Evolutionary conservation across 1,284 basidiomycete genomes (phyloP).

Genomic region (Boletus smithii): DNA sequence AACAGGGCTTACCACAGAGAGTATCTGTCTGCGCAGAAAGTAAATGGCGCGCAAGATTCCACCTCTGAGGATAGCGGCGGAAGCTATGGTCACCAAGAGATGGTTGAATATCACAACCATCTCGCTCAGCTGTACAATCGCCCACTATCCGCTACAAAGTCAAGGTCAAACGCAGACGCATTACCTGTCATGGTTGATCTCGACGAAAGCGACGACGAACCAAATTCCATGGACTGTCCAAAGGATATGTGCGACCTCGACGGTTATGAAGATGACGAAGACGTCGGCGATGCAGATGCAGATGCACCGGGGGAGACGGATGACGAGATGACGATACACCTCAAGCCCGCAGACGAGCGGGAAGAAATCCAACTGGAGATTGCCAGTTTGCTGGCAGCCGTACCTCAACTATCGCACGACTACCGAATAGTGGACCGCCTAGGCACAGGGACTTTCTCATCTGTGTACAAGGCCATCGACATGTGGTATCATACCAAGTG

Average conservation of each 20-base stretch:
- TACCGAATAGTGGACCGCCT: constrained; percentile 89
- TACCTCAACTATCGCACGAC: constrained; percentile 61
- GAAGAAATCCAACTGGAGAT: constrained; percentile 80
- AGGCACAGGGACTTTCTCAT: constrained; percentile 97
- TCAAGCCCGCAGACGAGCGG: constrained; percentile 66
- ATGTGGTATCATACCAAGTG: constrained; percentile 70
- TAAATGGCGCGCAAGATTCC: constrained; percentile 26
- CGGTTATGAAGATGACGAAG: constrained; percentile 38
- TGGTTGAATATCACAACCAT: constrained; percentile 53
- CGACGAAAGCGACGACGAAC: constrained; percentile 53
- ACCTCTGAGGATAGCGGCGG: constrained; percentile 42
- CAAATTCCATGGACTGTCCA: constrained; percentile 37
- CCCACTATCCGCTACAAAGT: constrained; percentile 20
- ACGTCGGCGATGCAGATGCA: constrained; percentile 32
- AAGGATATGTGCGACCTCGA: constrained; percentile 35
- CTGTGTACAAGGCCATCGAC: constrained; percentile 97
- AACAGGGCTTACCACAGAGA: constrained; percentile 47
- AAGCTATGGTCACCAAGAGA: constrained; percentile 34
- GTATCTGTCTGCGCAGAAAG: constrained; percentile 36
- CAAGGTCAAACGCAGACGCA: constrained; percentile 22
- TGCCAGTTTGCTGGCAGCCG: constrained; percentile 51
- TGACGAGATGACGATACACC: constrained; percentile 54
- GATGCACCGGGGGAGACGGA: constrained; percentile 43
- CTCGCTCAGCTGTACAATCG: constrained; percentile 38
- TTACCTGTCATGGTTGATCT: constrained; percentile 39